Base-by-base conservation (phyloP, 2,329 filamentous ascomycete species). In the Xylaria hypoxylon region DNA sequence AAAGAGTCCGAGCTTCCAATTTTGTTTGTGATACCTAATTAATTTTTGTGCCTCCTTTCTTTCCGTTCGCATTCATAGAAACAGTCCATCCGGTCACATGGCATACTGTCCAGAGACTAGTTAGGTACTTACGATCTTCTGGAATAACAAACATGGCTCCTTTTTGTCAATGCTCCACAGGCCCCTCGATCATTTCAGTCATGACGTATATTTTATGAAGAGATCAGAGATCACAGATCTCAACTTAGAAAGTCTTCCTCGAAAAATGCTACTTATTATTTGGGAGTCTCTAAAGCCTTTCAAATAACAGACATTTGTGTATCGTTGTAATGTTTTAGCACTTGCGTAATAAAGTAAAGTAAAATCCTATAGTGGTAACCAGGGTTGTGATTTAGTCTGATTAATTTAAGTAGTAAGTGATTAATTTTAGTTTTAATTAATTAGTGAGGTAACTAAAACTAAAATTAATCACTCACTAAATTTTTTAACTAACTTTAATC, bases 1-100 rank as follows among this genome's bases (percentile, higher is more conserved):
- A 48, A 42, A 61, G 31, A 58, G 33, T 67, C 64, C 64, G 64
- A 55, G 51, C 31, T 64, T 64, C 64, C 50, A 50, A 45, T 67
- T 53, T 44, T 55, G 64, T 56, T 56, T 31, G 64, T 59, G 50
- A 24, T n/a, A 33, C 50, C 45, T 59, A 5, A 48, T 47, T 24
- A 40, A 24, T 19, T 38, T 45, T 48, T 33, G 35, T 26, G 42
- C n/a, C 59, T 24, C 33, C 45, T 48, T 35, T 51, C 24, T 42
- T 35, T 35, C 3, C 17, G 26, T 15, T 52, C 15, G n/a, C 24
- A 5, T 45, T 5, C 38, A 7, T 8, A 52, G 15, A 53, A n/a
- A 15, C 19, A 28, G 31, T 26, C 45, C 35, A 6, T 38, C 10
- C 19, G 5, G 28, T 42, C 5, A 22, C 50, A 10, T 45, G 22